phyloP scores from a whole-genome alignment of 2,329 filamentous ascomycete species.

The Ophiocordyceps camponoti-leonardi region DNA sequence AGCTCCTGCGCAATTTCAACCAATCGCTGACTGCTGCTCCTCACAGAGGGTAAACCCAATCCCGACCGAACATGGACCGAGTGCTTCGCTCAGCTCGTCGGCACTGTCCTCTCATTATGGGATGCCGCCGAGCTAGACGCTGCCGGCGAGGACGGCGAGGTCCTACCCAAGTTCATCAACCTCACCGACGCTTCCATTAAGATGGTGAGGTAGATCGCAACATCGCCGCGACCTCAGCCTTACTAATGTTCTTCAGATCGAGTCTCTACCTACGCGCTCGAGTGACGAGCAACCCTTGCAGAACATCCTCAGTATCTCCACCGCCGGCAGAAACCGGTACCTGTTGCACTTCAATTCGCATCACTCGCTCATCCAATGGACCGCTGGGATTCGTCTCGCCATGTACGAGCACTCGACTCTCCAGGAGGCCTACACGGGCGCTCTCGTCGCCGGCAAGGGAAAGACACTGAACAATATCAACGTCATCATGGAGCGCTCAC shows the following conservation, averaged over 20 bases:
- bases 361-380: constrained; percentile 90
- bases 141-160: constrained; percentile 69
- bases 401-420: constrained; percentile 90
- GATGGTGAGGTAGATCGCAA: constrained; percentile 47
- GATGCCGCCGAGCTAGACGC: constrained; percentile 83
- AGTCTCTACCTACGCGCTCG: constrained; percentile 74
- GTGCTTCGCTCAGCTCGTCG: constrained; percentile 91
- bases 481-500: constrained; percentile 67
- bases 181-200: constrained; percentile 94
- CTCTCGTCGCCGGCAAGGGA: constrained; percentile 87
- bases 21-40: background rate
- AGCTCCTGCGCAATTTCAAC: background rate
- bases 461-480: constrained; percentile 80
- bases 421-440: constrained; percentile 93
- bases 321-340: constrained; percentile 88
- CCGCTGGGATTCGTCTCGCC: constrained; percentile 76
- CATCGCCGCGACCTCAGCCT: background rate
- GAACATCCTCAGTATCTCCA: constrained; percentile 91
- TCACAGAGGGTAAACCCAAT: constrained; percentile 68
- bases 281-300: constrained; percentile 63
- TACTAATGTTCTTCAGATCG: constrained; percentile 37
- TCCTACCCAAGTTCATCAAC: constrained; percentile 87
- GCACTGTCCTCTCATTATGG: constrained; percentile 89
- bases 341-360: constrained; percentile 91
- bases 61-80: constrained; percentile 82